These are phyloP conservation scores for Silene uniflora DNA, from an alignment of 148 eudicot genomes.

Conservation along the genomic window DNA sequence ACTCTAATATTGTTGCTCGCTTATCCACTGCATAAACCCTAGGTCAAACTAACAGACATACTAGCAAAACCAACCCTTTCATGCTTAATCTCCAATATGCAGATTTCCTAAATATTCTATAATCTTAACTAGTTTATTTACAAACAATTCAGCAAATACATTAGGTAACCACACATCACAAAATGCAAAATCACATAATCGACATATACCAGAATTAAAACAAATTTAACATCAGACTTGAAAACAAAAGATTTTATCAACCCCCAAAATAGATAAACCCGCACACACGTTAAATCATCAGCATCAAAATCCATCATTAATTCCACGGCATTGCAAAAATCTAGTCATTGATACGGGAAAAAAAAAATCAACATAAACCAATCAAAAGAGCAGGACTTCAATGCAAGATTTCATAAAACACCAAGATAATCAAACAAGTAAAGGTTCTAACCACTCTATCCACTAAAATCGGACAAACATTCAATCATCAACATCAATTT, in stretches of 20 bases:
- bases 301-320: no score
- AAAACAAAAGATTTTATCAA: neutral
- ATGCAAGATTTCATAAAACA: no score
- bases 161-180: neutral
- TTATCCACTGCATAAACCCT: neutral
- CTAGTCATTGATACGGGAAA: no score
- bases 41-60: neutral
- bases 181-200: neutral
- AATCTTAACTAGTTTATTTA: neutral
- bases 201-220: neutral
- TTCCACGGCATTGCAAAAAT: no score
- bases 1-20: neutral
- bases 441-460: neutral
- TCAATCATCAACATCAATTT: neutral
- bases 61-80: neutral
- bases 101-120: neutral
- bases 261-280: no score
- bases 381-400: no score
- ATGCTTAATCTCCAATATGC: neutral
- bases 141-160: neutral
- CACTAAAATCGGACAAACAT: neutral
- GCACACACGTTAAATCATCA: no score
- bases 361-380: no score
- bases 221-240: neutral
- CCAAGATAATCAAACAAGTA: neutral